Base-by-base conservation (phyloP, 176 grass and related monocot species). In the Areca catechu region DNA sequence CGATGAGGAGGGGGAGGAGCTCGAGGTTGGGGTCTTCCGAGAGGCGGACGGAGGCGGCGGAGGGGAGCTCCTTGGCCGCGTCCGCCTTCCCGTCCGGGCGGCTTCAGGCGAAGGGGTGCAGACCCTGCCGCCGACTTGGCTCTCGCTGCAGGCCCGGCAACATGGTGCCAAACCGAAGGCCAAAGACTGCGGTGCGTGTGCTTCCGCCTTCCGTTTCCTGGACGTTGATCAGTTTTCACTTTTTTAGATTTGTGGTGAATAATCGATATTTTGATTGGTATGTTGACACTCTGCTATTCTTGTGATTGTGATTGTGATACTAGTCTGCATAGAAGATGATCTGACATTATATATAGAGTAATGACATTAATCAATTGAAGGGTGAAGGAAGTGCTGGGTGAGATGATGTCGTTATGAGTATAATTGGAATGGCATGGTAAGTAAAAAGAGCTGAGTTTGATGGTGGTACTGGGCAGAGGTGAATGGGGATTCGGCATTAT, bases 71-170 rank as follows among this genome's bases (percentile, higher is more conserved):
- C 56, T 96, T 50, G 86, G 91, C 60, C 34, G 56, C 52, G 60
- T 67, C n/a, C 63, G 59, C 49, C 47, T 96, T 56, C 72, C 68
- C 12, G 2, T 65, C 61, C 16, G 29, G 0, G 30, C 29, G 43
- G 53, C 58, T 2, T 54, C 49, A 16, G 23, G 18, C 25, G 15
- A 52, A 0, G 71, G 67, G 24, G 69, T 68, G 80, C 65, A 68
- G 4, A 77, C 88, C 10, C 24, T 83, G 16, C 83, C 74, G 61
- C 80, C 83, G 22, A 79, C 83, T 25, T 96, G 91, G 83, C 79
- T 90, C 68, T 68, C 83, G 43, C 83, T 96, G 65, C 83, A 74
- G 56, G 74, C 79, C 50, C 71, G 73, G 49, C 67, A 77, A 43
- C 65, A 49, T 19, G 66, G 20, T 56, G 19, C 30, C 63, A 54